Evolutionary conservation across 2,329 filamentous ascomycete genomes (phyloP), one percentile per base, ranked within the genome.

Genomic region (Epichloe typhina): DNA sequence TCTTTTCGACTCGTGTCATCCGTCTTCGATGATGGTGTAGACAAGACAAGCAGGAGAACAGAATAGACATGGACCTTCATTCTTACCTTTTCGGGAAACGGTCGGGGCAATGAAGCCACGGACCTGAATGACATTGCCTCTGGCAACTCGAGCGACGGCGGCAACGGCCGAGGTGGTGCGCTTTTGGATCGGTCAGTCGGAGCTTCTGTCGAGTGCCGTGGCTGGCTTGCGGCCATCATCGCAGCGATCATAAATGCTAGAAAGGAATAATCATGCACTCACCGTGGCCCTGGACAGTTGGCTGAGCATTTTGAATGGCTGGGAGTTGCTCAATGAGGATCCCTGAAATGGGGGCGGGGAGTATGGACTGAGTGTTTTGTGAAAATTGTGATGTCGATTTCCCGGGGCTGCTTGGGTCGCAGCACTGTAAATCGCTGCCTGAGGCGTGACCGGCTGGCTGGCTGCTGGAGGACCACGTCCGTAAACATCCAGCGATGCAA

Each of bases 81-180:
- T 69, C 78, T 69, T 75, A 82, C 78, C 77, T 76, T 76, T 73
- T 66, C 78, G 73, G 57, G 77, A 76, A 59, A 79, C 72, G 49
- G 78, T 80, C 55, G 78, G 77, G 62, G 73, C 76, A 61, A 80
- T 77, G 66, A 80, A 80, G 62, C 70, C 70, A 64, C 78, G 74
- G 64, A 69, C 67, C 65, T 74, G 73, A 64, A 69, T 67, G 59
- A 71, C 59, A 62, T 63, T 63, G 55, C 55, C 56, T 58, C 60
- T 61, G 52, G 62, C 69, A 67, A 64, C 68, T 66, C 64, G 73
- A 70, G 62, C 73, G 63, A 65, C 74, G 67, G 63, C 61, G 66
- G 71, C 69, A 65, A 72, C 67, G 64, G 70, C 69, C 66, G 71
- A 70, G 62, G 71, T 64, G 69, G 72, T 72, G 72, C 71, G 71